A percentile compares a stretch with the other conserved stretches of the same genome.
Conservation (phyloP, 495 filamentous ascomycete species). For the Bombardia bombarda region DNA sequence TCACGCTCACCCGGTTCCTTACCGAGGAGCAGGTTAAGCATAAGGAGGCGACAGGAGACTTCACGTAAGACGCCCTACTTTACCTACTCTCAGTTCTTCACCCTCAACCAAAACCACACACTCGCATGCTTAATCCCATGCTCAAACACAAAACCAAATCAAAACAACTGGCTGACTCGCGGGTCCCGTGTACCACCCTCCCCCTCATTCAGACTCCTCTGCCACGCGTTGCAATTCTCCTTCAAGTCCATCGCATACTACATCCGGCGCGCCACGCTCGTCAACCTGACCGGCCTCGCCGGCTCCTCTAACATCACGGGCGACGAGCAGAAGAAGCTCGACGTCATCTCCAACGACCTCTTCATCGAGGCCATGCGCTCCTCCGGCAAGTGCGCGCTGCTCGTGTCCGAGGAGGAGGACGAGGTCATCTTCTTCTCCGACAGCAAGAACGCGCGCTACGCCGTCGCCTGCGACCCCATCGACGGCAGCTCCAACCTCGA, state of each 20-base stretch:
- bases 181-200: too few relatives aligned
- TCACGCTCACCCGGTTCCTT: conserved; percentile 90
- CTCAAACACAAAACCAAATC: not conserved
- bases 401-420: conserved; percentile 97
- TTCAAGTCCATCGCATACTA: conserved; percentile 99
- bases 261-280: conserved; percentile 93
- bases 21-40: conserved; percentile 93
- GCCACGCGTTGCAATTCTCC: conserved; percentile 96
- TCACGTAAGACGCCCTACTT: conserved; percentile 59
- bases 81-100: not conserved
- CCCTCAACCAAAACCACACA: not conserved
- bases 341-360: conserved; percentile 96
- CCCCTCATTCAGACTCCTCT: conserved; percentile 59
- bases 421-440: conserved; percentile 81
- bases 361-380: conserved; percentile 92
- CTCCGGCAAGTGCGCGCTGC: conserved; percentile 77
- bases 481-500: conserved; percentile 97
- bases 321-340: conserved; percentile 98
- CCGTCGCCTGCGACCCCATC: conserved; percentile 94
- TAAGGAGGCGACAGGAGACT: conserved; percentile 93
- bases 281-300: conserved; percentile 91
- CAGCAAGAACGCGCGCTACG: conserved; percentile 74
- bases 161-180: too few relatives aligned
- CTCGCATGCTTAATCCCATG: not conserved
- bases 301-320: conserved; percentile 93